Evolutionary conservation across 495 filamentous ascomycete genomes (phyloP), one percentile per base, ranked within the genome.

Genomic region (Massariosphaeria phaeospora): DNA sequence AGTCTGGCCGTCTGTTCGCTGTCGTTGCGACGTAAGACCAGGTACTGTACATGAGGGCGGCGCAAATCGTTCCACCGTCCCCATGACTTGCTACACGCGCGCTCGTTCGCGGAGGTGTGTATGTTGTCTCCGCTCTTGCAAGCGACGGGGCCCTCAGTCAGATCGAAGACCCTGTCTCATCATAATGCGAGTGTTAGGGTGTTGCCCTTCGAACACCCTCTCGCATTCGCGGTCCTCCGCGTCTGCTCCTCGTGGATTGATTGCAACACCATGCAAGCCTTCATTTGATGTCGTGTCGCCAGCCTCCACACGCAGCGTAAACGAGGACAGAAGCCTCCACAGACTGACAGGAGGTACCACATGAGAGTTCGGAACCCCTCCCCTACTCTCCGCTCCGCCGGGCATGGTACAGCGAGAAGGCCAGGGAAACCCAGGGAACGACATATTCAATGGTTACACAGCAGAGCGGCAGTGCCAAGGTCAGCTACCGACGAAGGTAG

Each of bases 391-490:
- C 57, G 57, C 41, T 40, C 56, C 45, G 51, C 43, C 57, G 42
- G 57, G 57, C 43, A 17, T 45, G 15, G 7, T 26, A 12, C 57
- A 17, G 36, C 15, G 25, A 35, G 5, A 25, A 48, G 34, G 35
- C 45, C 55, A 51, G 50, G 57, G 7, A 23, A 51, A 61, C 38
- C 57, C 57, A 55, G 51, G 57, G 20, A 55, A 50, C 33, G 25
- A 17, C 27, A 55, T 15, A 61, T 50, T 55, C 33, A 15, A 23
- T 17, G 34, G 57, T 61, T 36, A 50, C 57, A 61, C 57, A 25
- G 33, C 56, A 55, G 36, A 39, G 24, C 57, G 36, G 57, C 51
- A 55, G 20, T 34, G 46, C 49, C 25, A 50, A 45, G 45, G 49
- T 49, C 45, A 55, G 48, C 36, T 50, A 39, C 51, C 43, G 50